Conservation (phyloP, 192 early-diverging fungal species). For the Backusella luteola region DNA sequence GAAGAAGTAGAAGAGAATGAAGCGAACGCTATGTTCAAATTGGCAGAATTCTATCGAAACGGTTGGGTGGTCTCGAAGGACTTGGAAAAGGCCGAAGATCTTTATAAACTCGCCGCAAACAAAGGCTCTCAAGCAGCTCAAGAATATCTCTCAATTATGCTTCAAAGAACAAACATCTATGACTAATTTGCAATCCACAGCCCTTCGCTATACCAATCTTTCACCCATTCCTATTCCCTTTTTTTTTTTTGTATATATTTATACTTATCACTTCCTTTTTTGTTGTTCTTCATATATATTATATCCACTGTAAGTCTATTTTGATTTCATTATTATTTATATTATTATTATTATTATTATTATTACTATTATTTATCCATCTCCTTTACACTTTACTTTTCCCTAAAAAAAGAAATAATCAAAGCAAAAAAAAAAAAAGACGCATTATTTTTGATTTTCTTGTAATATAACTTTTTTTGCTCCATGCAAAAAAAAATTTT, state of each 20-base stretch:
- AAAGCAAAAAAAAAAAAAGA: no score
- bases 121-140: slow-evolving; percentile 24
- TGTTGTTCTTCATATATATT: background rate
- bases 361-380: background rate
- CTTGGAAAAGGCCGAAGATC: slow-evolving; percentile 21
- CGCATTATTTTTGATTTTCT: no score
- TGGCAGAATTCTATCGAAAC: slow-evolving; percentile 31
- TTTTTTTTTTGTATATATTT: background rate
- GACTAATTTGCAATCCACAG: background rate
- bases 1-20: slow-evolving; percentile 32
- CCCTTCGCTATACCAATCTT: background rate
- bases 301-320: slow-evolving; percentile 2
- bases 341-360: background rate
- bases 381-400: no score
- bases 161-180: slow-evolving; percentile 4
- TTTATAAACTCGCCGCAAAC: slow-evolving; percentile 24
- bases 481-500: background rate
- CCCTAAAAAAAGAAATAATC: no score
- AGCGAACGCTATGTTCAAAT: slow-evolving; percentile 27
- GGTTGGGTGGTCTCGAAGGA: slow-evolving; percentile 19
- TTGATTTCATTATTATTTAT: background rate
- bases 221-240: background rate
- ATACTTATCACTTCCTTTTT: background rate
- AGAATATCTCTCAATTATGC: slow-evolving; percentile 12
- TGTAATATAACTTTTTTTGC: no score